Evolutionary conservation across 306 rosid genomes (phyloP), one percentile per base, ranked within the genome.

Genomic region (Acacia crassicarpa): DNA sequence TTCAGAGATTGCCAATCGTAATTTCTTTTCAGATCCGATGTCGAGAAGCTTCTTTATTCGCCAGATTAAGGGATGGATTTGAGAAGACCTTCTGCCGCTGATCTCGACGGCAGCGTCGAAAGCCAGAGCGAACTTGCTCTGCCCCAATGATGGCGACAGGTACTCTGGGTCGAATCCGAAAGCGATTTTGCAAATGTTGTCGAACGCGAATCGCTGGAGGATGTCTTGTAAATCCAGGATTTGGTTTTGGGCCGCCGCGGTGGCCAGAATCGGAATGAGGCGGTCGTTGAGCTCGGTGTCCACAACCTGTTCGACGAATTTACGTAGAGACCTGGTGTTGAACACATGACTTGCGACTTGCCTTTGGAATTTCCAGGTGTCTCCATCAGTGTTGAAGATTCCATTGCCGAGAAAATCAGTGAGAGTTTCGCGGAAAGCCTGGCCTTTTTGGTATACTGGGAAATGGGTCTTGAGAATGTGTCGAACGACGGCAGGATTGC

Each of bases 21-120:
- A 83, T 8, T 35, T 72, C 32, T 82, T 83, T 16, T 94, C 94
- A 0, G 89, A 85, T 0, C 97, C 95, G 1, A 92, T 16, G 44
- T 87, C 41, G 0, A 92, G 22, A 4, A 80, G 10, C 70, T 62
- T 81, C 82, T 88, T 84, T 22, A 77, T 30, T 30, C 78, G 87
- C 97, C 98, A 92, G 0, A 88, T 1, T 0, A 83, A 0, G 0
- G 89, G 93, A 7, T 81, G 0, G 0, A 83, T 27, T 0, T 82
- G 20, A 5, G 1, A 9, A 22, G 81, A 49, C n/a, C 98, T 87
- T 2, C 74, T 67, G 58, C 86, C 80, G 83, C 79, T 81, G 54
- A 94, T 67, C 78, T 80, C 76, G 9, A 0, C 83, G 61, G 1
- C 75, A 77, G 84, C 91, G 11, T 94, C 92, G 32, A 91, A 91